Conservation (phyloP, 2,329 filamentous ascomycete species). For the Dothideomycetidae sp. region DNA sequence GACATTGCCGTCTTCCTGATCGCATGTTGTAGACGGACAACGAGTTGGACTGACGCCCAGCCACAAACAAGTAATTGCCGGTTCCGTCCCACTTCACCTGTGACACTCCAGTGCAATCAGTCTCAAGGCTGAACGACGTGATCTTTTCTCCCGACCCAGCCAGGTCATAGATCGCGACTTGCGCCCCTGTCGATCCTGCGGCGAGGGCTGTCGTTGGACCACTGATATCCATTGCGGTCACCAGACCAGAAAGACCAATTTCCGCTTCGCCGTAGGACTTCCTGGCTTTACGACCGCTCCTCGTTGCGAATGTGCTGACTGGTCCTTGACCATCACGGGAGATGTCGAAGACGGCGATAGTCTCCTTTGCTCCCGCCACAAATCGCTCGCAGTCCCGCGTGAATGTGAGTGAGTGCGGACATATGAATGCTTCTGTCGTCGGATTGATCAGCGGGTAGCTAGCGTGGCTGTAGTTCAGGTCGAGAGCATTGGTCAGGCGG, state of each 20-base stretch:
- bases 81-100: conserved; percentile 44
- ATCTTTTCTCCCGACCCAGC: conserved; percentile 35
- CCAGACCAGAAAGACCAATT: conserved; percentile 40
- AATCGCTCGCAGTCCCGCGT: conserved; percentile 35
- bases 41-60: conserved; percentile 41
- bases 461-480: conserved; percentile 29
- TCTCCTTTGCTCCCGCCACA: conserved; percentile 41
- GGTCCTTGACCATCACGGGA: conserved; percentile 35
- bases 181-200: conserved; percentile 42
- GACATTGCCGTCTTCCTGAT: conserved; percentile 36
- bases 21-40: conserved; percentile 46
- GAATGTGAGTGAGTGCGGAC: conserved; percentile 43
- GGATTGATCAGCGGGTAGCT: conserved; percentile 42
- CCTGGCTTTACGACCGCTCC: conserved; percentile 27
- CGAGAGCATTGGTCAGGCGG: conserved; percentile 40
- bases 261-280: conserved; percentile 28
- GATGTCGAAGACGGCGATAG: conserved; percentile 43
- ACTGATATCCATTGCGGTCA: conserved; percentile 38
- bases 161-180: conserved; percentile 41
- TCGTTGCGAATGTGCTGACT: conserved; percentile 30
- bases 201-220: conserved; percentile 36
- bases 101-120: conserved; percentile 33
- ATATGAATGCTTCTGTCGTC: conserved; percentile 42
- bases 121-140: conserved; percentile 35
- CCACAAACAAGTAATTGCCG: conserved; percentile 44